A percentile compares a stretch with the other conserved stretches of the same genome.
These are phyloP conservation scores for Cystobasidium onofrii DNA, from an alignment of 768 basidiomycete genomes.

Conservation along the genomic window DNA sequence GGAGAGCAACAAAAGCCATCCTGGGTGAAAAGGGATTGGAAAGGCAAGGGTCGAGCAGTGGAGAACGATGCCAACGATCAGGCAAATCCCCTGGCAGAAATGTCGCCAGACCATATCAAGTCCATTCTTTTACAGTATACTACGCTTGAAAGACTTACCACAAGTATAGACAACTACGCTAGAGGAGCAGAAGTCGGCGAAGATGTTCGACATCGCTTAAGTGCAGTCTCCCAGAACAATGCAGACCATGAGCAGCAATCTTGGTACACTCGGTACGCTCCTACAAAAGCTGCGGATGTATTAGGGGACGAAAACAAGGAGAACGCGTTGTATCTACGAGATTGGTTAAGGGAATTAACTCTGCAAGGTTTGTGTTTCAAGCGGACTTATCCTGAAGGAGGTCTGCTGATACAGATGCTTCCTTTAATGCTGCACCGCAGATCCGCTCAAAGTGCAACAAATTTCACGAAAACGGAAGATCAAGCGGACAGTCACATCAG, in stretches of 20 bases:
- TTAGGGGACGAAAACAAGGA: constrained; percentile 61
- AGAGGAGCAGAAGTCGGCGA: not conserved
- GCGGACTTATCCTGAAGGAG: too few species aligned
- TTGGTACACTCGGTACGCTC: constrained; percentile 71
- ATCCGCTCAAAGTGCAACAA: not conserved
- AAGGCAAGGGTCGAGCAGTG: constrained; percentile 19
- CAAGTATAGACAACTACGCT: not conserved
- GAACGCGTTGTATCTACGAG: constrained; percentile 61
- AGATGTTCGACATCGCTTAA: not conserved
- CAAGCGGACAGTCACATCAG: constrained; percentile 28
- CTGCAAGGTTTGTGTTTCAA: not conserved
- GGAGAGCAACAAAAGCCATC: not conserved
- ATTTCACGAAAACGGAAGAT: constrained; percentile 17
- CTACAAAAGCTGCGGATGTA: constrained; percentile 63
- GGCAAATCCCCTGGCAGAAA: not conserved
- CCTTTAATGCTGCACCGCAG: not conserved
- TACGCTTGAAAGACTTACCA: not conserved
- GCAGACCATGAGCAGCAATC: constrained; percentile 44
- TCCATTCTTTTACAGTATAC: not conserved
- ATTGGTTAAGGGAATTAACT: constrained; percentile 57
- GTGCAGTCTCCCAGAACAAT: constrained; percentile 7
- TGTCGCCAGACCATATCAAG: not conserved
- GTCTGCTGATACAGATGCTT: not conserved
- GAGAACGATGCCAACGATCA: not conserved
- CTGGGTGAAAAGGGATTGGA: not conserved